Base-by-base conservation (phyloP, 169 alveolate genomes). In the Eimeria acervulina region DNA sequence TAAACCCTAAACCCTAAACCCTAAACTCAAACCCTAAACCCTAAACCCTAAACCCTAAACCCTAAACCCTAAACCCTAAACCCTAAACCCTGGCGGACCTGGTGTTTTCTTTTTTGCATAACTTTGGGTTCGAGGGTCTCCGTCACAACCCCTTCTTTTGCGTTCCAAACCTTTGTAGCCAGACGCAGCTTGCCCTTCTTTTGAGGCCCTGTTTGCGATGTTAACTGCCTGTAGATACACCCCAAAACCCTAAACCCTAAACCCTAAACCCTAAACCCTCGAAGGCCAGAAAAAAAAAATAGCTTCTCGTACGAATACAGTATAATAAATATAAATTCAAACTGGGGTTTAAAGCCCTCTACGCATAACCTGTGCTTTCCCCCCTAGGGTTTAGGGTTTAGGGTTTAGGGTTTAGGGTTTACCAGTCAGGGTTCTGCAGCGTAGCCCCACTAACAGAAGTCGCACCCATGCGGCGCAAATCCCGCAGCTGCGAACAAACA, bases 21-120 rank as follows among this genome's bases (percentile, higher is more conserved):
- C n/a, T n/a, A n/a, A n/a, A n/a, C 21, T 13, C 21, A 59, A 21
- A 17, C 68, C 68, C 68, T 59, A 59, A 59, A 17, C 13, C 21
- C 68, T 21, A 59, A 21, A 59, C 13, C 17, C 81, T 26, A 13
- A 10, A 26, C 81, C 17, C 13, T n/a, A 8, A 17, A 13, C 68
- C 21, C 21, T 33, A 13, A 13, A 15, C 87, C 68, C 42, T 21
- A 74, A 74, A 74, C 87, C 68, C 42, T 33, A 74, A 33, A 36
- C 87, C 42, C 21, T 26, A 84, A 8, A n/a, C 42, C 92, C 42
- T 15, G 13, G 70, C 19, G 76, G 36, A 90, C 95, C 83, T 93
- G 96, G 81, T 93, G 96, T 26, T 93, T 93, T 23, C 96, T 33
- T 85, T 93, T 93, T 85, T 93, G 96, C 96, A 93, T 93, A 59